Evolutionary conservation across 2,329 filamentous ascomycete species (phyloP).

Genomic region (Fusarium tjaetaba): DNA sequence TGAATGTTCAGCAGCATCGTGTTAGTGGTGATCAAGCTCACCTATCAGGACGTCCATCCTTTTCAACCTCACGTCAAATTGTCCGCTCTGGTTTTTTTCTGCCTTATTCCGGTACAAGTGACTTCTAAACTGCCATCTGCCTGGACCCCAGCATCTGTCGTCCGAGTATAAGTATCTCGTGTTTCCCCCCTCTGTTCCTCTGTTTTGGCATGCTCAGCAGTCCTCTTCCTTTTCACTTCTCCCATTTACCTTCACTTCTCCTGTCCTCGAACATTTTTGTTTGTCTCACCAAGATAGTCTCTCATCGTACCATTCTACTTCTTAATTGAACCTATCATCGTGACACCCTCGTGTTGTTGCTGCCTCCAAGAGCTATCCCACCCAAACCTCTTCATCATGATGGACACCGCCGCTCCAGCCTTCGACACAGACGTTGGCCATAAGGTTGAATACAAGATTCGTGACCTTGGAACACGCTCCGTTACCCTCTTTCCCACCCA

Average conservation of each 20-base stretch:
- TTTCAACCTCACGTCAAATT: neutral
- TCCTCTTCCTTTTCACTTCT: neutral
- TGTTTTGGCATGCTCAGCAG: conserved; percentile 20
- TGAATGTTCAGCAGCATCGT: neutral
- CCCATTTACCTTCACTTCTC: neutral
- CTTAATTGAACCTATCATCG: neutral
- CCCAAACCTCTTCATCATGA: neutral
- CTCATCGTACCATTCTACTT: neutral
- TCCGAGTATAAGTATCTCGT: conserved; percentile 41
- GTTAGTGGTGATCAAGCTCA: neutral
- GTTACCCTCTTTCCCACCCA: conserved; percentile 71
- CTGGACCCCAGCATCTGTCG: neutral
- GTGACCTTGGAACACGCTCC: conserved; percentile 66
- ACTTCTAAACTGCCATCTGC: neutral
- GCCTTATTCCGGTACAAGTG: conserved; percentile 21
- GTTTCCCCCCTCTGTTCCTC: conserved; percentile 16
- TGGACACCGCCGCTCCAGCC: neutral
- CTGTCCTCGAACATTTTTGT: neutral
- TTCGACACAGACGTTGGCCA: conserved; percentile 52
- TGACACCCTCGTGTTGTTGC: neutral
- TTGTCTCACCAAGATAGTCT: neutral
- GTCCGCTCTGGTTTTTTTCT: neutral
- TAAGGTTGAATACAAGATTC: conserved; percentile 63
- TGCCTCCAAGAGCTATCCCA: neutral
- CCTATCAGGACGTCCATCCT: neutral